Evolutionary conservation across 805 yeast genomes (phyloP), one percentile per base, ranked within the genome.

Genomic region (Teunomyces panamensis): DNA sequence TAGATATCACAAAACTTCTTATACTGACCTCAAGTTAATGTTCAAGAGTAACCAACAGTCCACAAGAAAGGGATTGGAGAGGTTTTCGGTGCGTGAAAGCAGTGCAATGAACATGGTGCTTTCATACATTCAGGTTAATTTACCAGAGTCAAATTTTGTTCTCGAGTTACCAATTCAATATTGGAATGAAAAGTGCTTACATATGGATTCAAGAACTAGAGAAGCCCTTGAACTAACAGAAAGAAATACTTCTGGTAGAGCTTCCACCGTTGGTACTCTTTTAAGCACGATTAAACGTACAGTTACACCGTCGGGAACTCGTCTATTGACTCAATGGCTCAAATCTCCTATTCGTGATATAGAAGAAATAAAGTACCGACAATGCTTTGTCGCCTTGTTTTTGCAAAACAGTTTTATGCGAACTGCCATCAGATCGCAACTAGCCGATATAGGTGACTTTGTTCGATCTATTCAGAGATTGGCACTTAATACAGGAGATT

Each of bases 261-360:
- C 77, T 10, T 75, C 80, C 11, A 69, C 65, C n/a, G 75, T 74
- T 6, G 96, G 96, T 0, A 83, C 96, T 0, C 64, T 92, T 17
- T 69, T 88, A 4, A 78, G 81, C n/a, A 77, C 86, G 0, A 77
- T 94, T 3, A 79, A 81, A 49, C 69, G 85, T 45, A 92, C 98
- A 0, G 80, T 79, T 3, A 89, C 98, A 0, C 75, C 84, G 0
- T 83, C 94, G 0, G 98, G 98, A 0, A 71, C 96, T 0, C 70
- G 98, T 36, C 59, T 87, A n/a, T 67, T 94, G 9, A 78, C 84
- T 6, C 83, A 84, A 45, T 89, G 97, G 97, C 67, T 92, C 4
- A 75, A 87, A 24, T 81, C 89, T 1, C 99, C 99, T 0, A 76
- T 88, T 0, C 75, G 85, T 8, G 78, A 85, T 56, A 56, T 78